Base-by-base conservation (phyloP, 169 alveolate genomes). In the Plasmodium sp. region DNA sequence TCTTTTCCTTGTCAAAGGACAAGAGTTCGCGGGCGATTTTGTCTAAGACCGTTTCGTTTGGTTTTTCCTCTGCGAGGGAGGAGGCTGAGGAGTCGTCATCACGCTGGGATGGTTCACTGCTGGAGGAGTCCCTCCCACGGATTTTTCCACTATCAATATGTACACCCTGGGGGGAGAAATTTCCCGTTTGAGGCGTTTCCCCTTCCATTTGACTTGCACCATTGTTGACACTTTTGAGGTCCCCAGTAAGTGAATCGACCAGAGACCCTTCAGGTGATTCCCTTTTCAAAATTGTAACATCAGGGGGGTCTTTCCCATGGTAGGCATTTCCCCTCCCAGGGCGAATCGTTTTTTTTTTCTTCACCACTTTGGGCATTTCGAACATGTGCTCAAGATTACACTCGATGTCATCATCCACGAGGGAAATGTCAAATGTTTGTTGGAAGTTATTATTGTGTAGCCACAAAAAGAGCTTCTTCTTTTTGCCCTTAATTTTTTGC, bases 381-480 rank as follows among this genome's bases (percentile, higher is more conserved):
- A 91, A 91, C 79, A 91, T 81, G 31, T 71, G 34, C 51, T 81
- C 92, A 22, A 91, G 34, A 48, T 91, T 81, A 7, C 48, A 31
- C 41, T 45, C 92, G 6, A 91, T 91, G 51, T 91, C 84, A 16
- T 91, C 77, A 10, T 91, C 95, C 22, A 91, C 92, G n/a, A 85
- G 36, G 5, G 71, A 62, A 3, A 91, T 81, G 34, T 91, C 95
- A 81, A 91, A 91, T 16, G 95, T 71, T 18, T 91, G 62, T 6
- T 27, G 72, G 77, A 91, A 91, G 56, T 91, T 81, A 39, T 81
- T 91, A 43, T 91, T 71, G 41, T 81, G 45, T 81, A 91, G 58
- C 84, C 45, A 36, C 56, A 81, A 51, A 56, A 81, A 81, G 1
- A 91, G n/a, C 72, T 81, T 91, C 56, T 48, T 81, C 75, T 91